Evolutionary conservation across 179 eudicot species (phyloP).

Genomic region (Silene coronaria): DNA sequence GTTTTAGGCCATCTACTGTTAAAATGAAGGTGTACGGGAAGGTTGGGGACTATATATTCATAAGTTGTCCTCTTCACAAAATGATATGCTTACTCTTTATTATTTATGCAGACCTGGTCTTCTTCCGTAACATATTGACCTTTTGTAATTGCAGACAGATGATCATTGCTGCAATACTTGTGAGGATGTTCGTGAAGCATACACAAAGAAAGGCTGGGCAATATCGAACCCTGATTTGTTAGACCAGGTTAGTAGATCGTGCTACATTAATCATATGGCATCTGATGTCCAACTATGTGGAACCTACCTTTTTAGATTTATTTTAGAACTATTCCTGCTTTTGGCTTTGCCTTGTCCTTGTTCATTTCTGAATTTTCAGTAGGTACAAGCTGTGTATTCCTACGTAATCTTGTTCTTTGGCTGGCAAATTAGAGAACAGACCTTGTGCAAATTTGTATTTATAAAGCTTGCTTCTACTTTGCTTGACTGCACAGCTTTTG

Average conservation of each 20-base stretch:
- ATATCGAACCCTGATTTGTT: slow-evolving; percentile 73
- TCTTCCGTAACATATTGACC: slow-evolving; percentile 7
- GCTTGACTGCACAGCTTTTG: background rate
- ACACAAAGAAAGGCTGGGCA: slow-evolving; percentile 90
- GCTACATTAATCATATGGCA: background rate
- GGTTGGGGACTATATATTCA: background rate
- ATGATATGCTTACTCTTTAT: background rate
- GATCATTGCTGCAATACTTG: slow-evolving; percentile 92
- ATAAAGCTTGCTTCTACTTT: background rate
- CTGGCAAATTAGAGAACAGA: background rate
- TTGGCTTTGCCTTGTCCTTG: background rate
- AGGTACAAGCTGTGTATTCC: background rate
- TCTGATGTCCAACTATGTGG: background rate
- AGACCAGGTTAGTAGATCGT: slow-evolving; percentile 67
- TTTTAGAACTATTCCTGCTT: background rate
- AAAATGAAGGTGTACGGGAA: slow-evolving; percentile 1
- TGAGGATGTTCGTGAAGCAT: slow-evolving; percentile 99
- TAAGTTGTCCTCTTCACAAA: background rate
- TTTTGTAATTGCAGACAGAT: slow-evolving; percentile 57
- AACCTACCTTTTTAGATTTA: background rate
- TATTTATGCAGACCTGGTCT: background rate
- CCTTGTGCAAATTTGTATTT: background rate
- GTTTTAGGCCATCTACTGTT: background rate
- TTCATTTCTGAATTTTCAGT: background rate
- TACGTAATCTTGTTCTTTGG: background rate